Evolutionary conservation across 306 rosid genomes (phyloP).

Genomic region (Cucurbita maxima): DNA sequence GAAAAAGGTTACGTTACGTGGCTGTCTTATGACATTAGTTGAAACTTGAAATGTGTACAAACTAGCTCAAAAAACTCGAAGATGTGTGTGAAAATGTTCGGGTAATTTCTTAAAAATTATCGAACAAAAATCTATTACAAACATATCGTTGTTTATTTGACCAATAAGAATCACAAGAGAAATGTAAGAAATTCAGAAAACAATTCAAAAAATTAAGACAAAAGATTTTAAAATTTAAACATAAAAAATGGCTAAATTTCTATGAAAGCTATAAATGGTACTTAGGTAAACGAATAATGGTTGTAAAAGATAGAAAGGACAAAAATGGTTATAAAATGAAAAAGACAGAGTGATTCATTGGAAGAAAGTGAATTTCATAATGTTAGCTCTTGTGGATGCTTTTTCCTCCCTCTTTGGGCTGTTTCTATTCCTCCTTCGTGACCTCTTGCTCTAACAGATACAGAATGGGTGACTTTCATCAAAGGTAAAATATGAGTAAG

Average conservation of each 20-base stretch:
- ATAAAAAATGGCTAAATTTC: not conserved
- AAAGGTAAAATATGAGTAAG: not conserved
- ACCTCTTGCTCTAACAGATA: not conserved
- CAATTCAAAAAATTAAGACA: not conserved
- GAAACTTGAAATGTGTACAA: too few species aligned
- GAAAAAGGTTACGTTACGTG: too few species aligned
- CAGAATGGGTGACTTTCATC: not conserved
- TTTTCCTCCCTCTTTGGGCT: not conserved
- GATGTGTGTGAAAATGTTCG: too few species aligned
- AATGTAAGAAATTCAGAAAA: not conserved
- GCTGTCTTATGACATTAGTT: too few species aligned
- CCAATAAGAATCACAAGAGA: too few species aligned
- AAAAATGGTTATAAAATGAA: not conserved
- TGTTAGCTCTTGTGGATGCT: not conserved
- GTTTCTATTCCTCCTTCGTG: not conserved
- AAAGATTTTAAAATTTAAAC: not conserved
- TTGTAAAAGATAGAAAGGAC: not conserved
- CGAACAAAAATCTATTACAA: not conserved
- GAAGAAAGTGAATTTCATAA: not conserved
- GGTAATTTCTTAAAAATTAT: too few species aligned
- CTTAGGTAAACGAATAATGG: not conserved
- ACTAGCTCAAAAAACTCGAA: too few species aligned
- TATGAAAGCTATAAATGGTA: not conserved
- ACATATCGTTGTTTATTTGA: not conserved
- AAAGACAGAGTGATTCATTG: not conserved